Base-by-base conservation (phyloP, 2,329 filamentous ascomycete species). In the Cytospora piceae region DNA sequence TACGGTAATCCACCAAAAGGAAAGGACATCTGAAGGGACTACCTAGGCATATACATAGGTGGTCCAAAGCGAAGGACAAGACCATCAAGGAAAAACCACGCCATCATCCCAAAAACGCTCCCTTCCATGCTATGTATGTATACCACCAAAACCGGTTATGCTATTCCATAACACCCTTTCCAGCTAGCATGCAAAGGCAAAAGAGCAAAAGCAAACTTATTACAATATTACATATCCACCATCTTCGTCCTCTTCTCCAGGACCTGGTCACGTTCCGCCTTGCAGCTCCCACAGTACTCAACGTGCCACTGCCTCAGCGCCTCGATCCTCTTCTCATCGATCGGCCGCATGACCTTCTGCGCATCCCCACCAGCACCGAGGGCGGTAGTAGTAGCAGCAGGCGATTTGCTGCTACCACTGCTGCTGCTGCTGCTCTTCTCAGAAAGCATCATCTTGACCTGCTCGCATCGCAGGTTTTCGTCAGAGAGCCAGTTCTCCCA, bases 401-500 rank as follows among this genome's bases (percentile, higher is more conserved):
- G 31, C 20, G 29, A 52, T 37, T 70, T 71, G 49, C 70, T 67
- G 67, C 61, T 70, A 8, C 39, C 20, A n/a, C 39, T 42, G 39
- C 39, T 42, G 39, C 39, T n/a, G 63, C 64, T 68, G 46, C 51
- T 46, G 31, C 34, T 58, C 64, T 58, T 65, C 53, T 65, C 67
- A 12, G 66, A 66, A 24, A 90, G 75, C 72, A 83, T 76, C 37
- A 73, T 73, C 31, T 81, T 78, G 7, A 86, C 80, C 73, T 90
- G 85, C 64, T 87, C 86, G 76, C 95, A 99, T 58, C 91, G 86
- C 39, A 82, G 77, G 69, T 88, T 89, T 79, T 99, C 95, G 70
- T 92, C 90, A 3, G 85, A 78, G 34, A 98, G 83, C 94, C 94
- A 99, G 69, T 92, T 91, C 79, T 97, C 94, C 90, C 93, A 99